Percentiles rank a stretch among this genome's conserved stretches.
Conservation (phyloP, 352 stramenopile genomes). For the Thalassiosira exigua region DNA sequence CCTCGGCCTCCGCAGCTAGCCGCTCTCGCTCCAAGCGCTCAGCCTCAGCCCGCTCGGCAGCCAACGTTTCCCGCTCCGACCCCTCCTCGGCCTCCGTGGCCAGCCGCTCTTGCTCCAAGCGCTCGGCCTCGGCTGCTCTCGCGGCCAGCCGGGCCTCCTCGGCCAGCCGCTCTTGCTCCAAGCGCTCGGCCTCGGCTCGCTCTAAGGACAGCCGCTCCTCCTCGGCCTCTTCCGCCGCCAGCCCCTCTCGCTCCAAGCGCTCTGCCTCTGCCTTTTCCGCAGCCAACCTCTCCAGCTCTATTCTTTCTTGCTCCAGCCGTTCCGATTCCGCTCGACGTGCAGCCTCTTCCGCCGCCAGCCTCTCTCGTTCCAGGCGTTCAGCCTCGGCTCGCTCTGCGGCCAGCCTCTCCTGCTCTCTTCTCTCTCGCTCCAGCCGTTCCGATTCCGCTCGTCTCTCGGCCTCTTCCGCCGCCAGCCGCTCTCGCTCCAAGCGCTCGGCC, state of each 20-base stretch:
- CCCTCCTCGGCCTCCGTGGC: background rate
- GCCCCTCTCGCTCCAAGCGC: too few relatives aligned
- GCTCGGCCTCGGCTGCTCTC: constrained; percentile 27
- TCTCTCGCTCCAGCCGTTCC: background rate
- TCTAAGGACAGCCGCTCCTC: background rate
- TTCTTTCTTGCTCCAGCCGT: background rate
- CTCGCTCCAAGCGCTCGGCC: constrained; percentile 15
- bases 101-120: too few relatives aligned
- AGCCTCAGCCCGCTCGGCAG: background rate
- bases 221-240: constrained; percentile 9
- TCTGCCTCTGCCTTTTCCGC: background rate
- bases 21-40: constrained; percentile 9
- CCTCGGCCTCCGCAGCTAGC: background rate
- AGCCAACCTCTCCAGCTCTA: background rate
- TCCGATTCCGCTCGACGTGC: background rate
- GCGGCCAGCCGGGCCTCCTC: constrained; percentile 15
- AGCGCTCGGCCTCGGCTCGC: background rate
- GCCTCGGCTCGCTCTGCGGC: background rate
- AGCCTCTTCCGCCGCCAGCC: constrained; percentile 14
- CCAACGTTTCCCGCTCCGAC: background rate
- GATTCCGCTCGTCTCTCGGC: background rate
- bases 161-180: constrained; percentile 6
- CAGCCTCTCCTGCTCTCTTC: background rate
- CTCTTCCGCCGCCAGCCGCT: constrained; percentile 15
- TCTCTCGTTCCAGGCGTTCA: constrained; percentile 5